Conservation (phyloP, 129 eudicot species). For the Chrysanthemum seticuspe region DNA sequence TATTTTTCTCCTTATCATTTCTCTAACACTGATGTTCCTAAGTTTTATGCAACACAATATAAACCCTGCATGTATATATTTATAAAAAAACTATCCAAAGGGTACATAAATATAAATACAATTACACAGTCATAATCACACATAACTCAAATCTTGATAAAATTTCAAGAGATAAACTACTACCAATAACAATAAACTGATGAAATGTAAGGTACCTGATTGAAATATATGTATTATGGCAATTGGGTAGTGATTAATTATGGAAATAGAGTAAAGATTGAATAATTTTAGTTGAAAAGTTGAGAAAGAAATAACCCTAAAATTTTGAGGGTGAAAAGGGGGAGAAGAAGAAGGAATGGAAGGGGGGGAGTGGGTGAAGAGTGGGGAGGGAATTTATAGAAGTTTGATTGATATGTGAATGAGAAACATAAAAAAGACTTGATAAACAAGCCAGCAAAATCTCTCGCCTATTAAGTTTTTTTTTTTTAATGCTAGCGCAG, state of each 20-base stretch:
- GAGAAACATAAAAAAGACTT: not conserved
- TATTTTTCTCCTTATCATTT: too few species aligned
- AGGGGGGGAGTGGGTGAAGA: slow-evolving; percentile 20
- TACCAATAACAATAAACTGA: not conserved
- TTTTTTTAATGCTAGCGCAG: too few species aligned
- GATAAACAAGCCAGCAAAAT: too few species aligned
- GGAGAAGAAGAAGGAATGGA: slow-evolving; percentile 8
- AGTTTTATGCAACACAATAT: too few species aligned
- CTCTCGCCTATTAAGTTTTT: too few species aligned
- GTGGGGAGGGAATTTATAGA: slow-evolving; percentile 47
- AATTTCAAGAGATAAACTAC: too few species aligned
- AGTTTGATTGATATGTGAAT: slow-evolving; percentile 30
- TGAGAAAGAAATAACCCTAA: slow-evolving; percentile 15
- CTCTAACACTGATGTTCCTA: too few species aligned
- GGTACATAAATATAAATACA: slow-evolving; percentile 6
- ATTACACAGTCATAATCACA: slow-evolving; percentile 3
- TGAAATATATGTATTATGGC: slow-evolving; percentile 4
- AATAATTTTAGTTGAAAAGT: slow-evolving; percentile 4
- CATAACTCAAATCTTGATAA: not conserved
- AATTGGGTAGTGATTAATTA: slow-evolving; percentile 7
- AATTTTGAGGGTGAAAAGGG: slow-evolving; percentile 22
- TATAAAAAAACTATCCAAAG: not conserved
- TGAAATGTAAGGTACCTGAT: slow-evolving; percentile 15
- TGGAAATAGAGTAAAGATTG: not conserved
- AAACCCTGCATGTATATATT: too few species aligned